These are phyloP conservation scores for Salix brachista DNA, from an alignment of 345 rosid genomes.

Conservation along the genomic window DNA sequence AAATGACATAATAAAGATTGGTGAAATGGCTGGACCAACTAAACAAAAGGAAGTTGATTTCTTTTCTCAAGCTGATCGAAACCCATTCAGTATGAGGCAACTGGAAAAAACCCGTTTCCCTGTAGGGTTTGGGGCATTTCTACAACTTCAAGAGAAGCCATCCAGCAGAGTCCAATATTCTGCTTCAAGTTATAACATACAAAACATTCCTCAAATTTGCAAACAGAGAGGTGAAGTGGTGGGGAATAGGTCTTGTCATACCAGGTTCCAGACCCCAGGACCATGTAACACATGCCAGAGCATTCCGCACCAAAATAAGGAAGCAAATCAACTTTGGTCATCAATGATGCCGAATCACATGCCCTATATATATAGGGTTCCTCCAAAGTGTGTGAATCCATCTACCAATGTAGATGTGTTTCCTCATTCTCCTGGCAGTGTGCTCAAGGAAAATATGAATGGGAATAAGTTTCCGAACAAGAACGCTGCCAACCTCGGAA, in stretches of 20 bases:
- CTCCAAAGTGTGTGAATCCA: slow-evolving; percentile 31
- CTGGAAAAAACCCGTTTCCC: slow-evolving; percentile 37
- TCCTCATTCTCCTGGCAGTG: slow-evolving; percentile 32
- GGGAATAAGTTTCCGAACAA: slow-evolving; percentile 35
- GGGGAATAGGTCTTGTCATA: slow-evolving; percentile 36
- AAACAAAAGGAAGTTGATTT: slow-evolving; percentile 39
- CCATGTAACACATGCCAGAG: slow-evolving; percentile 45
- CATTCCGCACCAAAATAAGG: slow-evolving; percentile 44
- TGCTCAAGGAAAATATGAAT: slow-evolving; percentile 27
- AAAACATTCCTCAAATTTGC: slow-evolving; percentile 33
- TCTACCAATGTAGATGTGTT: slow-evolving; percentile 30
- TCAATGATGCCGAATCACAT: slow-evolving; percentile 42
- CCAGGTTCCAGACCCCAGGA: slow-evolving; percentile 31
- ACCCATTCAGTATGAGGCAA: slow-evolving; percentile 27
- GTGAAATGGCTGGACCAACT: slow-evolving; percentile 25
- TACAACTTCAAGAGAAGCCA: slow-evolving; percentile 43
- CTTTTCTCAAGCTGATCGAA: slow-evolving; percentile 38
- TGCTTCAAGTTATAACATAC: slow-evolving; percentile 34
- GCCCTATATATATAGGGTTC: slow-evolving; percentile 37
- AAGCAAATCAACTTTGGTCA: slow-evolving; percentile 44
- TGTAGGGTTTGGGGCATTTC: slow-evolving; percentile 32
- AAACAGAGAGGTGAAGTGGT: slow-evolving; percentile 44
- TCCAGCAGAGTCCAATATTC: slow-evolving; percentile 37
- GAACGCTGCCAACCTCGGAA: slow-evolving; percentile 38
- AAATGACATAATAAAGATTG: slow-evolving; percentile 30